Base-by-base conservation (phyloP, 2,329 filamentous ascomycete genomes). In the Akanthomyces dipterigenus region DNA sequence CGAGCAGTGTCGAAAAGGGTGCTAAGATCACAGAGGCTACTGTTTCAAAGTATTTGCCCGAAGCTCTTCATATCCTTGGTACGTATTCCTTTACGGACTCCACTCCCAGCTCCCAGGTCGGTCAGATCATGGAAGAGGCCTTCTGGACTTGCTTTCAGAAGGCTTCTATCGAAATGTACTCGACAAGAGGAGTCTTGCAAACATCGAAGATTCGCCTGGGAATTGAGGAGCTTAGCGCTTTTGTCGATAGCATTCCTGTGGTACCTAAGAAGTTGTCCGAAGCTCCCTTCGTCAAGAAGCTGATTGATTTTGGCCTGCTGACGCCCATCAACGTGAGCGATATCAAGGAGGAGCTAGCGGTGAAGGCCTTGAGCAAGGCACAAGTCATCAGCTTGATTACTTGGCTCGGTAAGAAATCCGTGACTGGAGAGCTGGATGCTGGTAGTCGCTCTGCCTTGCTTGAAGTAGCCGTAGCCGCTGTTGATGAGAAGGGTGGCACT, bases 91-190 rank as follows among this genome's bases (percentile, higher is more conserved):
- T 95, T 67, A 83, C 82, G 42, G 91, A 96, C 69, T 97, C 95
- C 1, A 98, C 96, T 0, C 95, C 95, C 1, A 96, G 90, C 64
- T 83, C 83, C 0, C 83, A 90, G 63, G 89, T 98, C 22, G 91
- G 92, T 0, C 86, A 91, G 69, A 88, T 91, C 64, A 91, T 99
- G 58, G 93, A 97, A 70, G 91, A 97, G 74, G 90, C 92, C 0
- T 99, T 99, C 71, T 99, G 95, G 95, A 96, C 87, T 40, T 93
- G 91, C 64, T 95, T 90, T 69, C 88, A 86, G 70, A 88, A 88
- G 65, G 86, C 91, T 2, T 88, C 85, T 0, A 91, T 98, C 62
- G 93, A 97, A 69, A 83, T 97, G 7, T 87, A 96, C 65, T 97
- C 93, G 1, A 96, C 89, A 22, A 86, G 88, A 62, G 96, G 96